Evolutionary conservation across 306 rosid genomes (phyloP), one percentile per base, ranked within the genome.

Genomic region (Lathyrus oleraceus): DNA sequence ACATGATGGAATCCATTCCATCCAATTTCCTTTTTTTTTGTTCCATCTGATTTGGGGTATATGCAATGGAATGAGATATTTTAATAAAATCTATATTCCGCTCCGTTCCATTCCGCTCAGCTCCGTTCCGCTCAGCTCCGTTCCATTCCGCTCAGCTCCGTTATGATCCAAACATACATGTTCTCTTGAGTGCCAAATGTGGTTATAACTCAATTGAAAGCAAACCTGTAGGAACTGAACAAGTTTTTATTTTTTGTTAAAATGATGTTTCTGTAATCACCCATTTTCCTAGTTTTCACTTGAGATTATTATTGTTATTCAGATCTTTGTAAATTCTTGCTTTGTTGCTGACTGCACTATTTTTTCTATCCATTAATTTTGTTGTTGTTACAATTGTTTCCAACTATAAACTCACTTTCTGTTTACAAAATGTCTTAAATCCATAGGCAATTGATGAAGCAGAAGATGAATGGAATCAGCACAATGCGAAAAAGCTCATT

Each of bases 401-500:
- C 39, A 53, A 58, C 28, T 8, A 15, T 53, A 42, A 60, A 59
- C 63, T 66, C 8, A 8, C 20, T 20, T 32, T 45, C 21, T n/a
- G n/a, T n/a, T n/a, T n/a, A n/a, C n/a, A n/a, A 71, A 40, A 36
- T 67, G 62, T 54, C 47, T 72, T 68, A 42, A 54, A 54, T 65
- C 25, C 52, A 54, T 76, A 90, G 98, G 98, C 91, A 20, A 93
- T 93, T 72, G n/a, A n/a, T n/a, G n/a, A n/a, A n/a, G n/a, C n/a
- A n/a, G n/a, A n/a, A n/a, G n/a, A n/a, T n/a, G n/a, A 88, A 63
- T 93, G 96, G 98, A 88, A 94, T 78, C 98, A 89, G 71, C 98
- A 89, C 78, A 85, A 90, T 32, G 96, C 97, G 0, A 93, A 93
- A 73, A 90, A 80, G 64, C 95, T 92, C 4, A 90, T 93, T 1